A percentile compares a stretch with the other conserved stretches of the same genome.
phyloP scores from a whole-genome alignment of 805 yeast species.

The Metschnikowia kunwiensis region DNA sequence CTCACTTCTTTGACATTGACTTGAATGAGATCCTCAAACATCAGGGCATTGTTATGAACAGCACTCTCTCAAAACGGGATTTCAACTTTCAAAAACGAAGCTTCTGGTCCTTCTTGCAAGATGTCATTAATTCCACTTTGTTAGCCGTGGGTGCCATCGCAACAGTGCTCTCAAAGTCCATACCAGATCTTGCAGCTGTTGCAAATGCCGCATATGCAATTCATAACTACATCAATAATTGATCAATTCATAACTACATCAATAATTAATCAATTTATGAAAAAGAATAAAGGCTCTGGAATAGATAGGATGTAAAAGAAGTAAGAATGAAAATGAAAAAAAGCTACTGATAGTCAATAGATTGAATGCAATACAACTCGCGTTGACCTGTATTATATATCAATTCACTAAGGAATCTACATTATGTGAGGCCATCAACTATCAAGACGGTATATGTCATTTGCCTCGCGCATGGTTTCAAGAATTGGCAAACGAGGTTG shows the following conservation, averaged over 20 bases:
- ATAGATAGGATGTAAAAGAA: no score
- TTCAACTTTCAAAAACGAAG: neutral
- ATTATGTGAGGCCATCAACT: no score
- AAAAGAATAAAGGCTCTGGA: no score
- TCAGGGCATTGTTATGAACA: neutral
- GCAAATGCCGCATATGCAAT: conserved; percentile 1
- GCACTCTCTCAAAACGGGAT: neutral
- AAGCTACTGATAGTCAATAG: no score
- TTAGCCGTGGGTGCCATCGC: neutral
- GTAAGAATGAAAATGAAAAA: no score
- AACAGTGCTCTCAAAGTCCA: neutral
- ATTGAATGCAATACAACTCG: no score
- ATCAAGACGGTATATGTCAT: no score
- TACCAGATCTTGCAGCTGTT: conserved; percentile 2
- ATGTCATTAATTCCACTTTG: neutral
- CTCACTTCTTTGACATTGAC: conserved; percentile 1
- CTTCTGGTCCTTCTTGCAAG: conserved; percentile 3
- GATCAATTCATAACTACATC: neutral
- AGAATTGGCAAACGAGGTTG: no score
- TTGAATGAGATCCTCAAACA: conserved; percentile 3
- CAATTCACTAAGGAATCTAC: no score
- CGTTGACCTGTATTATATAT: no score
- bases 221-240: neutral
- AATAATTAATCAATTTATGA: neutral
- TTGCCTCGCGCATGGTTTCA: no score